Evolutionary conservation across 73 alveolate genomes (phyloP).

Genomic region (Stentor coeruleus): DNA sequence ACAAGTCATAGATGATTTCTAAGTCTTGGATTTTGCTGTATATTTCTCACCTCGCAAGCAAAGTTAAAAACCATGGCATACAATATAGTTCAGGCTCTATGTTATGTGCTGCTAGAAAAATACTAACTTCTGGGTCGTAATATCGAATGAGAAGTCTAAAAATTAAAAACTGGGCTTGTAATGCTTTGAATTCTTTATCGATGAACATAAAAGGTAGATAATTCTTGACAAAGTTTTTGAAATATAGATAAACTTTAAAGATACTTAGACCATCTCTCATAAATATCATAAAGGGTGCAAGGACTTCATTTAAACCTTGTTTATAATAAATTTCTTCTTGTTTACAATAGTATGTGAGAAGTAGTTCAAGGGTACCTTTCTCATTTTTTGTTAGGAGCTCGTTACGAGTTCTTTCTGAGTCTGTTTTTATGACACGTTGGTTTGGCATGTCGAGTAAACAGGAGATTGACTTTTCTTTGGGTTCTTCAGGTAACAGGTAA

Average conservation of each 20-base stretch:
- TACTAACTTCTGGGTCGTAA: conserved; percentile 59
- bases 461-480: too few relatives aligned
- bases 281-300: conserved; percentile 54
- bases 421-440: conserved; percentile 34
- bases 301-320: conserved; percentile 81
- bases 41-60: too few relatives aligned
- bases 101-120: conserved; percentile 36
- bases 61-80: conserved; percentile 76
- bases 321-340: conserved; percentile 52
- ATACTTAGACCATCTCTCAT: not conserved
- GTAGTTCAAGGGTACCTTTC: conserved; percentile 38
- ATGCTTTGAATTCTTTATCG: conserved; percentile 48
- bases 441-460: conserved; percentile 13
- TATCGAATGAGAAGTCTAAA: conserved; percentile 44
- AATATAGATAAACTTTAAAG: conserved; percentile 20
- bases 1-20: not conserved
- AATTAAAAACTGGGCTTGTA: conserved; percentile 43
- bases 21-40: conserved; percentile 32
- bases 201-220: conserved; percentile 19
- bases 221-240: conserved; percentile 32
- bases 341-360: conserved; percentile 64
- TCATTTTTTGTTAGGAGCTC: conserved; percentile 22
- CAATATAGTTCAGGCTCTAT: conserved; percentile 78
- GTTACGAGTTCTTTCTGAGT: conserved; percentile 33
- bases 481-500: too few relatives aligned